Evolutionary conservation across 139 green algal species (phyloP).

Genomic region (Prasinococcaceae sp.): DNA sequence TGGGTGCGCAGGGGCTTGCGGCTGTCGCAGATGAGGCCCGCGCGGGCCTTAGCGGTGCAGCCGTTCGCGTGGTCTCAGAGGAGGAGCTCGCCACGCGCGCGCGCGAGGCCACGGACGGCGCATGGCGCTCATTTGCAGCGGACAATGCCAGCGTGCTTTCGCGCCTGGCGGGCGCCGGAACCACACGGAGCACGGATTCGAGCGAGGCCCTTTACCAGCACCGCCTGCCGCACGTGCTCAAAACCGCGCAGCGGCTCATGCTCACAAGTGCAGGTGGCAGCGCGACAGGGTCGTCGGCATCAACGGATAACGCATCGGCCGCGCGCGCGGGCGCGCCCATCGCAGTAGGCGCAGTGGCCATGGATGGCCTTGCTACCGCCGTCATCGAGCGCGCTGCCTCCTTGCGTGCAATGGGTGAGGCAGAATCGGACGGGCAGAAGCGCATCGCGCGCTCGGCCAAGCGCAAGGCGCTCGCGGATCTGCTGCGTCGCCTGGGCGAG

Average conservation of each 20-base stretch:
- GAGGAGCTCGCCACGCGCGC: no score
- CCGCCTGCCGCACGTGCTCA: constrained; percentile 7
- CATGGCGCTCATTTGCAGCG: no score
- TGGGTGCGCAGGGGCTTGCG: no score
- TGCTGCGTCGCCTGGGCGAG: constrained; percentile 45
- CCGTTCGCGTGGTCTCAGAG: no score
- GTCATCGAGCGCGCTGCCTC: background rate
- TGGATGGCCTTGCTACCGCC: background rate
- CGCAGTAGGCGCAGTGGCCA: background rate
- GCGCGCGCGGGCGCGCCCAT: background rate
- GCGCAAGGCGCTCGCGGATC: constrained; percentile 76
- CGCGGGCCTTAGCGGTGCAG: no score
- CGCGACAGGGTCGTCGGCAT: background rate
- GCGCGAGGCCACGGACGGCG: no score
- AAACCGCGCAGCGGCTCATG: constrained; percentile 23
- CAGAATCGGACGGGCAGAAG: constrained; percentile 65
- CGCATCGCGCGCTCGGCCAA: no score
- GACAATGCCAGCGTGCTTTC: no score
- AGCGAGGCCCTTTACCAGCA: constrained; percentile 9
- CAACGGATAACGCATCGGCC: background rate
- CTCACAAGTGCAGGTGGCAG: background rate
- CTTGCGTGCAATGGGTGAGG: constrained; percentile 23
- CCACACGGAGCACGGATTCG: no score
- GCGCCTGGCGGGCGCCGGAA: no score
- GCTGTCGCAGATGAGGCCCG: no score